Evolutionary conservation across 208 protist species (phyloP).

Genomic region (Leishmania tropica): DNA sequence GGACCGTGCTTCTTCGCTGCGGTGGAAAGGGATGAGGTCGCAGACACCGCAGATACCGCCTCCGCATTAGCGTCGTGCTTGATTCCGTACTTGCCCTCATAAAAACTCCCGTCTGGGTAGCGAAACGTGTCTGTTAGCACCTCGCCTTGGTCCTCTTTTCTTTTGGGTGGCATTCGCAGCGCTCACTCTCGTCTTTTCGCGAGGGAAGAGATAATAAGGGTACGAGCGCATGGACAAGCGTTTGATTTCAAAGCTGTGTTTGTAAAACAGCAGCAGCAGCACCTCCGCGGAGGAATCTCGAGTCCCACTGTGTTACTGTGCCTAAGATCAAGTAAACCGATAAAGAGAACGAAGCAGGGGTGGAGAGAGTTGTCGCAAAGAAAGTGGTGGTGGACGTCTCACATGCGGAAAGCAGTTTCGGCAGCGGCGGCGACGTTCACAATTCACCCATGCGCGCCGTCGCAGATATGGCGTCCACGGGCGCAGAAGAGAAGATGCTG

Average conservation of each 20-base stretch:
- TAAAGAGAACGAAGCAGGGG: slow-evolving; percentile 3
- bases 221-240: not conserved
- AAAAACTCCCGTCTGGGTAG: slow-evolving; percentile 70
- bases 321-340: not conserved
- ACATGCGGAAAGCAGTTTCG: not conserved
- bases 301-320: not conserved
- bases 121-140: slow-evolving; percentile 53
- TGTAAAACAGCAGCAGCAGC: not conserved
- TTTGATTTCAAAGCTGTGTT: not conserved
- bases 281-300: not conserved
- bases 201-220: not conserved
- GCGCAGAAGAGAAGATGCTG: not conserved
- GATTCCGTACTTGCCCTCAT: slow-evolving; percentile 55
- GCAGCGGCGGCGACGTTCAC: not conserved
- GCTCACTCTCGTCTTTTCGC: not conserved
- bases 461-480: not conserved
- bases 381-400: not conserved
- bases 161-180: slow-evolving; percentile 54
- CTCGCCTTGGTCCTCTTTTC: slow-evolving; percentile 73
- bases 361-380: not conserved
- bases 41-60: slow-evolving; percentile 11
- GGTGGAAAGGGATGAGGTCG: slow-evolving; percentile 1
- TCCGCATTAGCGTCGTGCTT: slow-evolving; percentile 22
- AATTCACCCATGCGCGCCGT: not conserved
- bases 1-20: slow-evolving; percentile 18